Evolutionary conservation across 192 early-diverging fungal species (phyloP), one percentile per base, ranked within the genome.

Genomic region (Backusella macrospora): DNA sequence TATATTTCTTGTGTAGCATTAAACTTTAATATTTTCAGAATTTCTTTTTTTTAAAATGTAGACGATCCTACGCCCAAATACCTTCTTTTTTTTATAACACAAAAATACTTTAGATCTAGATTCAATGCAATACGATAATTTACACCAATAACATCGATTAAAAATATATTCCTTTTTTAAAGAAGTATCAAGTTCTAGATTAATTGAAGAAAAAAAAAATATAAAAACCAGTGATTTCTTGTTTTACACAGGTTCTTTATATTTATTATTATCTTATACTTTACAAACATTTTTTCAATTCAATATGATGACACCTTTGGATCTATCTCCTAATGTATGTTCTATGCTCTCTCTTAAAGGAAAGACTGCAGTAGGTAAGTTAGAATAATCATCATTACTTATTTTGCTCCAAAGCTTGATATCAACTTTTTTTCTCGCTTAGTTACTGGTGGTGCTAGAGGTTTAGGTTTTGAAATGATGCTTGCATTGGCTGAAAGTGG

Each of bases 391-490:
- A 47, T 1, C 0, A 21, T 21, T n/a, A 9, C 12, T 26, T 16
- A 12, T 18, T 47, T 13, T 55, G 23, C 23, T 55, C 18, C 10
- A 55, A 21, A 21, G 44, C 21, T 40, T 29, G 39, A 6, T 42
- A n/a, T 40, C 7, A 9, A 40, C 13, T 45, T 42, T 16, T 23
- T 26, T 10, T 29, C 1, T 15, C 14, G 38, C 7, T 38, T 44
- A 81, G 80, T 81, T 5, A 81, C 80, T 16, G 80, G 80, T 63
- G 80, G 80, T 67, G 80, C 80, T 34, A 59, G 80, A 66, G 80
- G 80, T 59, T 47, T 81, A 5, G 80, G 80, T 6, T 74, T 64
- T 70, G 80, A 81, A 71, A 81, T 81, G 80, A 81, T 81, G 80
- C 62, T 68, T 48, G 68, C 76, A 34, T 71, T 76, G 43, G 80